Conservation (phyloP, 495 filamentous ascomycete genomes). For the Immersiella caudata region DNA sequence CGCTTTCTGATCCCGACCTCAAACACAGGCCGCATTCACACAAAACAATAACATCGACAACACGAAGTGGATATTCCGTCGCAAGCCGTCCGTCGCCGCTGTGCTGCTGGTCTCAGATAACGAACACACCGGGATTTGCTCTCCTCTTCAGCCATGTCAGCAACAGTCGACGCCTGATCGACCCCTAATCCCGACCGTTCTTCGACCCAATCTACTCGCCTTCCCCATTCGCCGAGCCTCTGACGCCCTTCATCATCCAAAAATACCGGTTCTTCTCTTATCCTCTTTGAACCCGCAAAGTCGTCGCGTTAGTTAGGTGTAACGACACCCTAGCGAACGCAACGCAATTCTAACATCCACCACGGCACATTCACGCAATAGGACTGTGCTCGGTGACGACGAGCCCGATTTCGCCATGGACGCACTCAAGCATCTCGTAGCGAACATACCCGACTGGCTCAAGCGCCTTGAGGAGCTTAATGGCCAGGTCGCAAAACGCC, state of each 20-base stretch:
- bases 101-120: not conserved
- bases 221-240: not conserved
- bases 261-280: not conserved
- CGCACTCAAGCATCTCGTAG: conserved; percentile 63
- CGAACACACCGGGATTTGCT: not conserved
- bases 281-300: conserved; percentile 9
- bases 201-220: conserved; percentile 1
- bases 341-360: conserved; percentile 22
- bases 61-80: not conserved
- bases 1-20: not conserved
- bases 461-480: conserved; percentile 68
- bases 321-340: conserved; percentile 34
- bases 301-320: conserved; percentile 31
- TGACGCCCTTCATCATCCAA: not conserved
- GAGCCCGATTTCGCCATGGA: conserved; percentile 57
- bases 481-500: conserved; percentile 67
- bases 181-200: not conserved
- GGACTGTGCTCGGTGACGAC: conserved; percentile 26
- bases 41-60: not conserved
- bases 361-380: conserved; percentile 28
- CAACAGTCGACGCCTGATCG: conserved; percentile 1
- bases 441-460: conserved; percentile 69
- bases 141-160: not conserved
- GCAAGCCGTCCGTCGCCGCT: not conserved
- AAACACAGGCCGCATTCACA: not conserved